Percentiles rank a stretch among this genome's conserved stretches.
phyloP scores from a whole-genome alignment of 208 protist genomes.

The Lotmaria passim region DNA sequence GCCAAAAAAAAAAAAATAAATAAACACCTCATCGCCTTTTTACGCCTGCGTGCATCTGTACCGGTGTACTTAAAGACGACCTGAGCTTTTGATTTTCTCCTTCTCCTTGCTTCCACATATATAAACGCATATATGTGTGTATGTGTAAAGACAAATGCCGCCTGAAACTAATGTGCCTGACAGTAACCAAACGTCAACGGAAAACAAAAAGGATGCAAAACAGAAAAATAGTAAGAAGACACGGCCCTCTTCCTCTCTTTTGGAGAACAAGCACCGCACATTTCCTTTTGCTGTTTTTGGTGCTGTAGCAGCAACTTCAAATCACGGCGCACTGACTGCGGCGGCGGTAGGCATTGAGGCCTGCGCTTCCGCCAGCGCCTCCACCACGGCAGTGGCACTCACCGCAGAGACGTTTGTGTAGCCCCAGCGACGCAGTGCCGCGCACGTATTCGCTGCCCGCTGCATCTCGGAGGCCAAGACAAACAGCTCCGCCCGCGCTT shows the following conservation, averaged over 20 bases:
- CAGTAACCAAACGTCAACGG: not conserved
- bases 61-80: too few species aligned
- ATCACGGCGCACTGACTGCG: too few species aligned
- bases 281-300: not conserved
- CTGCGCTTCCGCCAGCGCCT: constrained; percentile 24
- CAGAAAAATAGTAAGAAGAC: not conserved
- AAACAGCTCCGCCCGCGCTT: constrained; percentile 57
- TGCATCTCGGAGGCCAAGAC: constrained; percentile 53
- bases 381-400: constrained; percentile 39
- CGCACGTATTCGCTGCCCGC: constrained; percentile 55
- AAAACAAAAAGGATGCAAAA: not conserved
- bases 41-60: too few species aligned
- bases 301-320: not conserved
- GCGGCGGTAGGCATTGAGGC: not conserved
- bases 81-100: too few species aligned
- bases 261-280: not conserved
- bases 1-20: too few species aligned
- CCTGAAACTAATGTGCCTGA: not conserved
- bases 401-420: constrained; percentile 57
- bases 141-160: not conserved
- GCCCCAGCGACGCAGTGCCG: constrained; percentile 76
- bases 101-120: not conserved
- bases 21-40: too few species aligned
- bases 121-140: not conserved
- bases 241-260: too few species aligned